Percentiles rank a stretch among this genome's conserved stretches.
Conservation (phyloP, 106 monocot species). For the Acorus gramineus region DNA sequence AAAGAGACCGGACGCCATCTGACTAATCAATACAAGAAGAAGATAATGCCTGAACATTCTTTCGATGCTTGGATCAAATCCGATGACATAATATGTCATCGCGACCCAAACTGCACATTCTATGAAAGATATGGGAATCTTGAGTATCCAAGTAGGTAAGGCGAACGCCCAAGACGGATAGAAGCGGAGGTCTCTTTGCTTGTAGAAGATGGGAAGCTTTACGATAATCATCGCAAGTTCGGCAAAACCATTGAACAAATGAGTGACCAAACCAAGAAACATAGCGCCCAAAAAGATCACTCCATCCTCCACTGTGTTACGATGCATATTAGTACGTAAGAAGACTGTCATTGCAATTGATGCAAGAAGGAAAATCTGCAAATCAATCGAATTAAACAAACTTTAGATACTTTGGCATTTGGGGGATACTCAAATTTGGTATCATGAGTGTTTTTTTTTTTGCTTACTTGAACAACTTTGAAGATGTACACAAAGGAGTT, state of each 20-base stretch:
- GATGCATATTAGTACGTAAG: constrained; percentile 30
- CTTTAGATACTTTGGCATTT: not conserved
- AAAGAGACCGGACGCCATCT: constrained; percentile 37
- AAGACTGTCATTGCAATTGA: constrained; percentile 37
- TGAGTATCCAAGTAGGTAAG: constrained; percentile 39
- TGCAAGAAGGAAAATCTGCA: constrained; percentile 10
- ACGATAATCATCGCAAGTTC: constrained; percentile 39
- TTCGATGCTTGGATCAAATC: constrained; percentile 36
- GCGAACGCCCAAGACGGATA: constrained; percentile 57
- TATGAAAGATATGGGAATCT: constrained; percentile 37
- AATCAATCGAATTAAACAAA: not conserved
- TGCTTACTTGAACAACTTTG: constrained; percentile 29
- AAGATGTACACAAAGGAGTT: constrained; percentile 52
- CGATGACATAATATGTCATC: constrained; percentile 44
- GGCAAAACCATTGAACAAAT: constrained; percentile 42
- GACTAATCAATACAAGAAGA: constrained; percentile 17
- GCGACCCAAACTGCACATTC: constrained; percentile 39
- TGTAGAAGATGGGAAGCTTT: constrained; percentile 53
- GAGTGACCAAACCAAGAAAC: constrained; percentile 18
- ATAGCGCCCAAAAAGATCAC: constrained; percentile 35
- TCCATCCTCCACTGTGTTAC: constrained; percentile 21
- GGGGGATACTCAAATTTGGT: no score
- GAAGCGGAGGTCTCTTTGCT: constrained; percentile 47
- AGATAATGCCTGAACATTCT: constrained; percentile 43
- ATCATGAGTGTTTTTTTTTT: no score